Base-by-base conservation (phyloP, 495 filamentous ascomycete genomes). In the Hypoxylon lienhwacheense region DNA sequence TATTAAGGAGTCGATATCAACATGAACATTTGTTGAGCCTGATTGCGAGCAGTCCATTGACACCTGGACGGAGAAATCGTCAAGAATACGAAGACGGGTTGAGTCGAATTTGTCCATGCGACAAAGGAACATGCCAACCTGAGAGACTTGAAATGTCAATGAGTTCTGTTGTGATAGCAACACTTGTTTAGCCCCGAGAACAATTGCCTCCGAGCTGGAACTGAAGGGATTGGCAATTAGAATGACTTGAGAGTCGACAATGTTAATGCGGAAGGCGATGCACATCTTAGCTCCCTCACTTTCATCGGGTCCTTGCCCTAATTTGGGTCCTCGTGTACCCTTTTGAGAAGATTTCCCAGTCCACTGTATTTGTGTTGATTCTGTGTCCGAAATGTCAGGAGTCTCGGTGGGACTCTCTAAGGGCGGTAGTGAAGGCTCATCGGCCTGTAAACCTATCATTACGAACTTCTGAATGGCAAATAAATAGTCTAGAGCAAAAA, bases 121-220 rank as follows among this genome's bases (percentile, higher is more conserved):
- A 66, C 93, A 98, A 26, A 98, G 75, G 70, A 97, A 98, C 91
- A 98, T 97, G 47, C 93, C 95, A 35, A 97, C 84, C 63, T 96
- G 83, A 26, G 87, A 87, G 6, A 97, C 80, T 63, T 97, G 95
- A 48, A 98, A 76, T 7, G 95, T 96, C 40, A 91, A 79, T 16
- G 92, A 90, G 73, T 97, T 89, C 69, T 98, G 93, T 63, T 93
- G 88, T 10, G 93, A 93, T 7, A 97, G 75, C 5, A 97, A 77
- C 4, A 97, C 82, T 65, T 98, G 89, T 67, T 97, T 97, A 6
- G 90, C 96, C 12, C 91, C 86, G 12, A 98, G 79, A 7, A 97
- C 95, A 59, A 98, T 95, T 5, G 93, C 93, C 65, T 98, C 93
- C 0, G 95, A 97, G 66, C 85, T 91, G 4, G 84, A 74, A 48